phyloP scores from a whole-genome alignment of 2,329 filamentous ascomycete species.

The Xylaria sp. region DNA sequence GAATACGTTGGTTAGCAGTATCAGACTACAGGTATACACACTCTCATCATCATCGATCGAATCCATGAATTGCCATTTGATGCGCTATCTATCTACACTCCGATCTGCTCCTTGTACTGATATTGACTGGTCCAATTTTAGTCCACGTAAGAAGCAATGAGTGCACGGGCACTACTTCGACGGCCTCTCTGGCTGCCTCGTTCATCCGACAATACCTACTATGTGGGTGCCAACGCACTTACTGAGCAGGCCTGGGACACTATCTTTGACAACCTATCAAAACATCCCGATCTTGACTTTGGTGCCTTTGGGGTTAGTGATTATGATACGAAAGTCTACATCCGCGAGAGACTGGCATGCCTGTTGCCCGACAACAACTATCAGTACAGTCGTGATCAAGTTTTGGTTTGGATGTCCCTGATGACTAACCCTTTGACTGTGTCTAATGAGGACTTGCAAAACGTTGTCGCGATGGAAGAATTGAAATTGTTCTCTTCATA shows the following conservation, averaged over 20 bases:
- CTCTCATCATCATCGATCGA: not conserved
- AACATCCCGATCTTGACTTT: not conserved
- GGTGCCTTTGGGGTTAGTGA: not conserved
- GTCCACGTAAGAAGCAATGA: constrained; percentile 1
- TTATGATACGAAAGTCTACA: not conserved
- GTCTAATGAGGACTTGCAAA: constrained; percentile 5
- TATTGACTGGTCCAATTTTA: not conserved
- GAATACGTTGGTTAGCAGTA: not conserved
- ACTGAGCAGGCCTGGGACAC: not conserved
- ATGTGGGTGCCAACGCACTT: not conserved
- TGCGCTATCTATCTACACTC: not conserved
- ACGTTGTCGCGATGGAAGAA: constrained; percentile 11
- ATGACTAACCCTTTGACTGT: constrained; percentile 1
- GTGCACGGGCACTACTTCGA: not conserved
- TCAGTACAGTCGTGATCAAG: constrained; percentile 2
- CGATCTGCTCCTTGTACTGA: not conserved
- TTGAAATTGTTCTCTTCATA: not conserved
- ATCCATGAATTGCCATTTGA: not conserved
- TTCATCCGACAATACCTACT: not conserved
- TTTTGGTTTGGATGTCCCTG: constrained; percentile 10
- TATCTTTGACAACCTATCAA: constrained; percentile 20
- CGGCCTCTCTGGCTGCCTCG: constrained; percentile 1
- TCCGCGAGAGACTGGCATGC: constrained; percentile 6
- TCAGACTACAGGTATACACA: not conserved
- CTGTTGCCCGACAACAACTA: constrained; percentile 15